Percentiles rank a stretch among this genome's conserved stretches.
These are phyloP conservation scores for Ustilago lituana DNA, from an alignment of 1,284 basidiomycete species.

Conservation along the genomic window DNA sequence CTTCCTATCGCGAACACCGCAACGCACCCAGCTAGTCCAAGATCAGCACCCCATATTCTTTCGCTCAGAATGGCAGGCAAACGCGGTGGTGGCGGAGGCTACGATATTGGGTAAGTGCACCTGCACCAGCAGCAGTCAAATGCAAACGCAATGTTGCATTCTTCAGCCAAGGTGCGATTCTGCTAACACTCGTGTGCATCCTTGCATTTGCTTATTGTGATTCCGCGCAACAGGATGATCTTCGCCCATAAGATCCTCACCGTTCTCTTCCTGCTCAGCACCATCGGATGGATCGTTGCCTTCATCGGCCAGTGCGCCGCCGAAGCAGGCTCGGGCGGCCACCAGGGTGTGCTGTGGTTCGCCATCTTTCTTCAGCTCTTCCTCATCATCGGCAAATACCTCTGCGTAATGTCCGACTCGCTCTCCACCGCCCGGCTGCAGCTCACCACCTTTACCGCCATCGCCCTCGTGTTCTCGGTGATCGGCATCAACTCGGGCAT, in stretches of 20 bases:
- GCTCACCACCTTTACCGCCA: constrained; percentile 84
- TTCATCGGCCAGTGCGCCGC: constrained; percentile 76
- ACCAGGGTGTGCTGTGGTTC: constrained; percentile 85
- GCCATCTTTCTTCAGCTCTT: constrained; percentile 84
- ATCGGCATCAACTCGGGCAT: constrained; percentile 74
- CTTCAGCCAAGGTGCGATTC: not conserved
- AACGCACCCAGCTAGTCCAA: no score
- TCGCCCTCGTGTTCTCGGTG: constrained; percentile 87
- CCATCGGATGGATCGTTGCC: constrained; percentile 90
- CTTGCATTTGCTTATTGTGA: not conserved
- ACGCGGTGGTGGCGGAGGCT: constrained; percentile 46
- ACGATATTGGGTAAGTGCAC: constrained; percentile 55
- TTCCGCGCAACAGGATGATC: constrained; percentile 71
- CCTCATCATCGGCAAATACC: constrained; percentile 81
- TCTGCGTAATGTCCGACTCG: constrained; percentile 83
- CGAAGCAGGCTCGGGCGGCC: constrained; percentile 43
- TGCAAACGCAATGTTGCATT: no score
- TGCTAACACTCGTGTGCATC: constrained; percentile 3
- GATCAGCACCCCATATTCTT: no score
- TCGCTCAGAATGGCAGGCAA: constrained; percentile 40
- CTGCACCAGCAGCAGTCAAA: no score
- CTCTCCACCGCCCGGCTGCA: constrained; percentile 84
- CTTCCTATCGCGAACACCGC: no score
- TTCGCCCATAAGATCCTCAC: constrained; percentile 89
- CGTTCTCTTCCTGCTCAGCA: constrained; percentile 81